Base-by-base conservation (phyloP, 225 moss, liverwort and hornwort genomes). In the Bryoerythrophyllum caledonicum region DNA sequence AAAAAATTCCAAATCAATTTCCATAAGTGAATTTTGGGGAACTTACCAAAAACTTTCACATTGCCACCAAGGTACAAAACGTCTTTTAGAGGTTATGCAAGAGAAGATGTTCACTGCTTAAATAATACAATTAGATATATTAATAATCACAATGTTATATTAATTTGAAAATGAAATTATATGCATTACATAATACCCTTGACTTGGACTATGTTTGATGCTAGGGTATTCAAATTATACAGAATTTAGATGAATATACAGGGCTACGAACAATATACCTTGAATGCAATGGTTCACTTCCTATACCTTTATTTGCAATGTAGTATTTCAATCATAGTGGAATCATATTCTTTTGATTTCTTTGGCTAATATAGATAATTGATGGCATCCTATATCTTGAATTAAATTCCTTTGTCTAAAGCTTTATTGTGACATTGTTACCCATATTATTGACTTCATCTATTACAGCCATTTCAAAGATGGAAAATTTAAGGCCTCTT, bases 261-360 rank as follows among this genome's bases (percentile, higher is more conserved):
- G 94, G 94, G 24, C 75, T 97, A 72, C 84, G 74, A 72, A 90
- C 96, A 17, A 37, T 97, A n/a, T 97, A 92, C 37, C 84, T 97
- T 6, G 92, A 90, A 76, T 91, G 82, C 63, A 97, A 97, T 76
- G 96, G 94, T 94, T 65, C 19, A 62, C 25, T 49, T 67, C 26
- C 28, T 81, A 9, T 55, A 44, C 52, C 15, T 30, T 12, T 38
- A 12, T 55, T 68, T 62, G 20, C 3, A 2, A 4, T 55, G 1
- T 53, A 5, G n/a, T 21, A 6, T 49, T 19, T 43, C 19, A 55
- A 19, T 54, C 14, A 8, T 10, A 38, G 8, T 38, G 10, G 8
- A 26, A 17, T 60, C 19, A 17, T 27, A 20, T 8, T 44, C 28
- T 49, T 26, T 49, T 8, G 6, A 7, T 13, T 1, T 6, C 52